These are phyloP conservation scores for Lactarius evosmus DNA, from an alignment of 768 basidiomycete genomes.

Conservation along the genomic window DNA sequence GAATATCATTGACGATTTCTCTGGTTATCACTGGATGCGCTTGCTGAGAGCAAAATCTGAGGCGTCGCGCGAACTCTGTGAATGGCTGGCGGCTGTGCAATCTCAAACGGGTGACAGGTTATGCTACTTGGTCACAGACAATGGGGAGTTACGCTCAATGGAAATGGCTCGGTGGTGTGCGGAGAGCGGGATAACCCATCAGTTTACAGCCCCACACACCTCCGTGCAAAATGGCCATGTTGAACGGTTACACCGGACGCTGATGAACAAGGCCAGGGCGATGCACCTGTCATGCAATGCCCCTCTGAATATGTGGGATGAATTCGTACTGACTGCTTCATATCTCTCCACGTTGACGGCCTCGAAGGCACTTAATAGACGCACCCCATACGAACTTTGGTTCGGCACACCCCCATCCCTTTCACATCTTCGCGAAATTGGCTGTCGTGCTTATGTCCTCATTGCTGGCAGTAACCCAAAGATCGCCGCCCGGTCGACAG, in stretches of 20 bases:
- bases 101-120: not conserved
- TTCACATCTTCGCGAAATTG: slow-evolving; percentile 1
- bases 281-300: not conserved
- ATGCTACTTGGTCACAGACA: not conserved
- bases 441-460: not conserved
- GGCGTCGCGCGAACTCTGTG: not conserved
- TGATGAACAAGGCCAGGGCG: not conserved
- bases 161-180: not conserved
- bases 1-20: not conserved
- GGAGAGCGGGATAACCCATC: not conserved
- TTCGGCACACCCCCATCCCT: not conserved
- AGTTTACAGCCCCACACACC: slow-evolving; percentile 9
- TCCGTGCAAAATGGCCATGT: slow-evolving; percentile 7
- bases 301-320: not conserved
- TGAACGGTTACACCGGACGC: not conserved
- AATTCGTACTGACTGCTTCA: not conserved
- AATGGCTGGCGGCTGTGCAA: not conserved
- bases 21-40: not conserved
- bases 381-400: not conserved
- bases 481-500: not conserved
- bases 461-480: not conserved
- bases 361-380: slow-evolving; percentile 22
- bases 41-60: not conserved
- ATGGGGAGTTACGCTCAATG: not conserved
- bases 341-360: slow-evolving; percentile 5